A percentile compares a stretch with the other conserved stretches of the same genome.
Evolutionary conservation across 2,329 filamentous ascomycete species (phyloP).

Genomic region (Domatiomyces catenatus): DNA sequence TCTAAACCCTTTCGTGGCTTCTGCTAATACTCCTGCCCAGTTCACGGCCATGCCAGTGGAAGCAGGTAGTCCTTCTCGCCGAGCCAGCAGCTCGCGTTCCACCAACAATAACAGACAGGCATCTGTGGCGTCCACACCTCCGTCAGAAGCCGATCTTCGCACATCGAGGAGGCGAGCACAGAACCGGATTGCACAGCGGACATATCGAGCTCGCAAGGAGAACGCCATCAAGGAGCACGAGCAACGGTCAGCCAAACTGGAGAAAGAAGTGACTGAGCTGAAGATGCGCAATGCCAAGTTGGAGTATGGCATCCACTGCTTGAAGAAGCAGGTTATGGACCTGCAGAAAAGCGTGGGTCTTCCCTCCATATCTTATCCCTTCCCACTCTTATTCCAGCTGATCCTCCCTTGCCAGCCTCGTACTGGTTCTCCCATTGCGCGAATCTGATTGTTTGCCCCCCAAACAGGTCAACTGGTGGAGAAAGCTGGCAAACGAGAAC

Average conservation of each 20-base stretch:
- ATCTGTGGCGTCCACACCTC: no score
- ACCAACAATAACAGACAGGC: background rate
- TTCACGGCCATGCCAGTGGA: background rate
- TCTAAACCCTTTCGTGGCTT: background rate
- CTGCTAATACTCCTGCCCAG: background rate
- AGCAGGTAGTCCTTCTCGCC: background rate
- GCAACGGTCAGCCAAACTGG: slow-evolving; percentile 28
- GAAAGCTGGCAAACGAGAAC: background rate
- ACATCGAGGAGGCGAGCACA: slow-evolving; percentile 74
- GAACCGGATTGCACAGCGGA: slow-evolving; percentile 76
- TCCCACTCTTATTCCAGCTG: background rate
- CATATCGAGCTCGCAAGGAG: slow-evolving; percentile 86
- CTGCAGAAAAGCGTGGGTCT: background rate
- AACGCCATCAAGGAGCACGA: slow-evolving; percentile 74
- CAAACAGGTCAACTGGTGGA: background rate
- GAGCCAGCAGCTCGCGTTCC: background rate
- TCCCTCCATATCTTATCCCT: background rate
- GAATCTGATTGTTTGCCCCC: background rate
- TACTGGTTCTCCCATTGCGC: background rate
- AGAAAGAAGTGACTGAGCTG: background rate
- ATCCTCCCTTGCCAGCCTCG: background rate
- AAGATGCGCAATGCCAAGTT: background rate
- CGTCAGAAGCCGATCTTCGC: background rate
- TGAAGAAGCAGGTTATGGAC: background rate
- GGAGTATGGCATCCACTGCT: background rate